Base-by-base conservation (phyloP, 208 protist genomes). In the Crithidia thermophila region DNA sequence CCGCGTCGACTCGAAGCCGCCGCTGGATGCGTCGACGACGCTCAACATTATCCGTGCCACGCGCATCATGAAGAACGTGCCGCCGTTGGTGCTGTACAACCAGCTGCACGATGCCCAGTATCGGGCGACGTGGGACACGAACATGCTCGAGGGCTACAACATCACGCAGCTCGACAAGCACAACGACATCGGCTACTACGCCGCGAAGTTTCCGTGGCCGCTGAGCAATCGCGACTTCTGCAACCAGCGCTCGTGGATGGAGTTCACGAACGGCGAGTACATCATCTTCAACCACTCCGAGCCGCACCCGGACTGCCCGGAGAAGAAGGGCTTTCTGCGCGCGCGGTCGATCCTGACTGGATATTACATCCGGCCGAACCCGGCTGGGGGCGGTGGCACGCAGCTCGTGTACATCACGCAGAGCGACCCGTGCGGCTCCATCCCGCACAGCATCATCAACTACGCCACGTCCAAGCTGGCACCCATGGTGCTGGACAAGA, bases 221-320 rank as follows among this genome's bases (percentile, higher is more conserved):
- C 72, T 97, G 36, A 81, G 82, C 21, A 95, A 97, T 56, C 86
- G 92, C 11, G 92, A 97, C 67, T 97, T 97, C 52, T 94, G 88
- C 79, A 97, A 97, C 61, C 73, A 86, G 80, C 85, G 93, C 11
- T 94, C 90, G n/a, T 97, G 93, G 90, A 94, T 93, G 87, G 88
- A 95, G 72, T 94, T 94, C 63, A 82, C 75, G 13, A 91, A 95
- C 60, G 88, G 87, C 8, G 90, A 97, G 61, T 97, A 85, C 64
- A 77, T 97, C 55, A 97, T 97, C 42, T 94, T 97, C 65, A 97
- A 97, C 72, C 90, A 95, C 79, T 95, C 93, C 21, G 88, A 85
- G 39, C 72, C 84, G 23, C 93, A 97, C 69, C 63, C 31, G 8
- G 64, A 79, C 33, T 95, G 90, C 63, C 93, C 93, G 0, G 73